These are phyloP conservation scores for Wallacemonas sp. DNA, from an alignment of 208 protist species.

Conservation along the genomic window DNA sequence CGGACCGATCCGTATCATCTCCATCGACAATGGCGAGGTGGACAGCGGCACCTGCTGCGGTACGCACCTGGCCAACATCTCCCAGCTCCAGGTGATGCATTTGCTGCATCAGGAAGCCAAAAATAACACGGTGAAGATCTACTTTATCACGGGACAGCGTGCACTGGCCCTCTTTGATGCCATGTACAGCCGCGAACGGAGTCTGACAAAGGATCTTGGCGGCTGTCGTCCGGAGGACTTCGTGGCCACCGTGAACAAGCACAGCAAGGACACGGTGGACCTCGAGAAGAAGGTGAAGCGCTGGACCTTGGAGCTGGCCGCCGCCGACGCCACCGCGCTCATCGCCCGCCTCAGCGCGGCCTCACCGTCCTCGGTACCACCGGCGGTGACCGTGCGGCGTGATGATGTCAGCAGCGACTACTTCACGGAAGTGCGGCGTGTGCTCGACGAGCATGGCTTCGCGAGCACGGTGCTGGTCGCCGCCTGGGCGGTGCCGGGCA, in stretches of 20 bases:
- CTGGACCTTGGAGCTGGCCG: conserved; percentile 61
- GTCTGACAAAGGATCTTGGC: conserved; percentile 65
- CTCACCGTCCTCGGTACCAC: background rate
- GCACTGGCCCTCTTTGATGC: conserved; percentile 41
- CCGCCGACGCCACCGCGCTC: conserved; percentile 38
- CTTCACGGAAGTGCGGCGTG: conserved; percentile 47
- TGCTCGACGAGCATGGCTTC: conserved; percentile 32
- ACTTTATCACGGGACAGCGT: conserved; percentile 80
- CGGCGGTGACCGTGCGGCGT: conserved; percentile 40
- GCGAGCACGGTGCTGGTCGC: conserved; percentile 49
- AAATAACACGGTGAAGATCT: conserved; percentile 71
- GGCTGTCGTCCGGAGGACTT: conserved; percentile 67
- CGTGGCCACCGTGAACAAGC: conserved; percentile 38
- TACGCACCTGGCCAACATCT: conserved; percentile 75
- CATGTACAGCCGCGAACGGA: conserved; percentile 71
- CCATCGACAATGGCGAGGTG: conserved; percentile 45
- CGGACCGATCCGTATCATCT: conserved; percentile 80
- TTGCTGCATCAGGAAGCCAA: conserved; percentile 85
- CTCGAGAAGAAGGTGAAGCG: conserved; percentile 60
- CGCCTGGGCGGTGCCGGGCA: conserved; percentile 46
- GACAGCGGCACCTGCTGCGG: conserved; percentile 88
- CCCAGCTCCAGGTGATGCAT: conserved; percentile 73
- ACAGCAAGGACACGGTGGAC: conserved; percentile 47
- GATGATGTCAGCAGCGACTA: conserved; percentile 74
- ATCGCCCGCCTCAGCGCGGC: conserved; percentile 17